These are phyloP conservation scores for Syzygium grande DNA, from an alignment of 345 rosid genomes.

Conservation along the genomic window DNA sequence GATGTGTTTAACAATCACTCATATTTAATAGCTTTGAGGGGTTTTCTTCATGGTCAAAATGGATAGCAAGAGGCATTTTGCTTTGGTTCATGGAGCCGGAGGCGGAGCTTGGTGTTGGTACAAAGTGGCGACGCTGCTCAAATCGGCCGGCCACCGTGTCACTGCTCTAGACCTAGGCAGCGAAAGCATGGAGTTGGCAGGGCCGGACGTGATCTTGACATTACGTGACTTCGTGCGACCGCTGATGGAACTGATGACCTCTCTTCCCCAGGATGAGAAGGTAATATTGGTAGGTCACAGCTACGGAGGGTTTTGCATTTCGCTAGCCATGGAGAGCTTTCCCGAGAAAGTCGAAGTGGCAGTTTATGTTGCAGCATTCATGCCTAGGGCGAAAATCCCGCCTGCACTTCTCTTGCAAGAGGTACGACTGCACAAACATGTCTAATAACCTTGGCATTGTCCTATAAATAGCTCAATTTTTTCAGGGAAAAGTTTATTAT, in stretches of 20 bases:
- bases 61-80: constrained; percentile 20
- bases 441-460: not conserved
- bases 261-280: constrained; percentile 25
- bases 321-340: constrained; percentile 48
- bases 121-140: constrained; percentile 34
- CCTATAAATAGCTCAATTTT: not conserved
- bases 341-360: constrained; percentile 37
- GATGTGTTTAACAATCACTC: not conserved
- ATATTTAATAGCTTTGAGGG: not conserved
- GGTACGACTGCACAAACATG: not conserved
- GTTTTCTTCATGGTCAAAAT: not conserved
- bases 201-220: constrained; percentile 17
- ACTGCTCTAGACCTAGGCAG: constrained; percentile 48
- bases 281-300: constrained; percentile 61
- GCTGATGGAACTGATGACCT: constrained; percentile 41
- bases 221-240: constrained; percentile 31
- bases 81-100: constrained; percentile 49
- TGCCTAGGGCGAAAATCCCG: constrained; percentile 20
- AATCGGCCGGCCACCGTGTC: constrained; percentile 35
- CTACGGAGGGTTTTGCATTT: constrained; percentile 33
- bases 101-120: constrained; percentile 77
- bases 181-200: constrained; percentile 22
- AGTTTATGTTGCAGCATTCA: constrained; percentile 36
- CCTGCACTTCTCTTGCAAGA: not conserved
- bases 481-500: not conserved